A percentile compares a stretch with the other conserved stretches of the same genome.
Evolutionary conservation across 2,329 filamentous ascomycete genomes (phyloP).

Genomic region (Cadophora luteo-olivacea): DNA sequence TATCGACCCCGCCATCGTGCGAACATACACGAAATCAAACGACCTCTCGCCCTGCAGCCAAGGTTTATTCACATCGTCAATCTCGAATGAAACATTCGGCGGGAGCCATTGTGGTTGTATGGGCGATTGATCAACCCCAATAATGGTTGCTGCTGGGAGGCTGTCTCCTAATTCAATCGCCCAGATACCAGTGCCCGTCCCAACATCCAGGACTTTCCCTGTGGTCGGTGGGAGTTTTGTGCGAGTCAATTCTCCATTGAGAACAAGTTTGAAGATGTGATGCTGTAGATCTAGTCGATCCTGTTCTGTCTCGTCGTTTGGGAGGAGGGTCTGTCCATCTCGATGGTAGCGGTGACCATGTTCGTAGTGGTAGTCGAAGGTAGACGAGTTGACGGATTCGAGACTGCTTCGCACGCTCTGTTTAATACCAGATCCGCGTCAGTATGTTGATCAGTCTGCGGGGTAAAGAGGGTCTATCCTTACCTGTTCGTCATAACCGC

Average conservation of each 20-base stretch:
- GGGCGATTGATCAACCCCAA: slow-evolving; percentile 68
- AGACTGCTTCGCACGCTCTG: slow-evolving; percentile 25
- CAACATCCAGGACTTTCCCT: slow-evolving; percentile 47
- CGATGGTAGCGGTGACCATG: slow-evolving; percentile 34
- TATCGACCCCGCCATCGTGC: slow-evolving; percentile 62
- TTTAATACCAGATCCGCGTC: neutral
- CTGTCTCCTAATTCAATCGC: slow-evolving; percentile 49
- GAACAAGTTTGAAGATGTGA: slow-evolving; percentile 31
- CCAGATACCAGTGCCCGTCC: slow-evolving; percentile 51
- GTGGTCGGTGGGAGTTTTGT: slow-evolving; percentile 36
- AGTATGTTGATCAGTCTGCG: neutral
- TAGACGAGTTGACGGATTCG: slow-evolving; percentile 24
- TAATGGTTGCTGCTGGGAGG: slow-evolving; percentile 51
- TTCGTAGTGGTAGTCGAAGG: slow-evolving; percentile 29
- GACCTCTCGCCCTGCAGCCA: slow-evolving; percentile 51
- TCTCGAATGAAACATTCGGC: slow-evolving; percentile 65
- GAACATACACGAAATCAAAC: slow-evolving; percentile 65
- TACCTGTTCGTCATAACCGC: slow-evolving; percentile 25
- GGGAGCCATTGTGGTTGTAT: slow-evolving; percentile 65
- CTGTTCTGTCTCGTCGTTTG: slow-evolving; percentile 29
- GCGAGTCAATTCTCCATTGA: slow-evolving; percentile 27
- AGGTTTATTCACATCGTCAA: slow-evolving; percentile 66
- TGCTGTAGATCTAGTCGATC: slow-evolving; percentile 32
- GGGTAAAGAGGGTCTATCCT: neutral
- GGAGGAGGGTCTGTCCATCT: slow-evolving; percentile 28